Conservation (phyloP, 192 early-diverging fungal species). For the Podila verticillata region DNA sequence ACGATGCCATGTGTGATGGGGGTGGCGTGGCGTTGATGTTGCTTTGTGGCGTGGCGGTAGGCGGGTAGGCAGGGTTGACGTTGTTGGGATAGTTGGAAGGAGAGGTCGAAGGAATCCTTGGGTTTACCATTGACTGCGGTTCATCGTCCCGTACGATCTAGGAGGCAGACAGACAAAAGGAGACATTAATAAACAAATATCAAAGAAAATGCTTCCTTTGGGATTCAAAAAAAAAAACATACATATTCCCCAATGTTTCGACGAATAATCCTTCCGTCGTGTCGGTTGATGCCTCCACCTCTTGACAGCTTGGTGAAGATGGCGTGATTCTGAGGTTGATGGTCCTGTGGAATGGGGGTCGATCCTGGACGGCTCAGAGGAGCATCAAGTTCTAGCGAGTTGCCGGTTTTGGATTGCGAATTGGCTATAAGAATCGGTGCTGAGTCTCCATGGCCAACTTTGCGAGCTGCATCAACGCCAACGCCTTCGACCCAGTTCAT, state of each 20-base stretch:
- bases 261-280: slow-evolving; percentile 28
- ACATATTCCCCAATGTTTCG: slow-evolving; percentile 33
- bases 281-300: slow-evolving; percentile 46
- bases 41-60: slow-evolving; percentile 34
- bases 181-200: background rate
- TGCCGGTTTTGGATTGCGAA: too few relatives aligned
- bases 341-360: slow-evolving; percentile 21
- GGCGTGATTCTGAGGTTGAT: slow-evolving; percentile 13
- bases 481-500: slow-evolving; percentile 53
- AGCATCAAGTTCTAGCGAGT: background rate
- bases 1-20: background rate
- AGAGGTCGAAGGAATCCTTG: slow-evolving; percentile 5
- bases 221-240: background rate
- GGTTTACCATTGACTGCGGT: slow-evolving; percentile 42
- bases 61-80: slow-evolving; percentile 31
- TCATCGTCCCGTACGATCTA: slow-evolving; percentile 32
- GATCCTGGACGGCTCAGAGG: background rate
- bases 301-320: slow-evolving; percentile 23
- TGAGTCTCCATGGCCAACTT: too few relatives aligned
- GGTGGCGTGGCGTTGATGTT: slow-evolving; percentile 21
- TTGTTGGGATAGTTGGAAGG: background rate
- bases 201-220: background rate
- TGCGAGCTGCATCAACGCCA: slow-evolving; percentile 53
- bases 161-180: background rate
- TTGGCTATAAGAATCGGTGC: too few relatives aligned